Evolutionary conservation across 1,139 yeast genomes (phyloP), one percentile per base, ranked within the genome.

Genomic region (Meyerozyma guilliermondii): DNA sequence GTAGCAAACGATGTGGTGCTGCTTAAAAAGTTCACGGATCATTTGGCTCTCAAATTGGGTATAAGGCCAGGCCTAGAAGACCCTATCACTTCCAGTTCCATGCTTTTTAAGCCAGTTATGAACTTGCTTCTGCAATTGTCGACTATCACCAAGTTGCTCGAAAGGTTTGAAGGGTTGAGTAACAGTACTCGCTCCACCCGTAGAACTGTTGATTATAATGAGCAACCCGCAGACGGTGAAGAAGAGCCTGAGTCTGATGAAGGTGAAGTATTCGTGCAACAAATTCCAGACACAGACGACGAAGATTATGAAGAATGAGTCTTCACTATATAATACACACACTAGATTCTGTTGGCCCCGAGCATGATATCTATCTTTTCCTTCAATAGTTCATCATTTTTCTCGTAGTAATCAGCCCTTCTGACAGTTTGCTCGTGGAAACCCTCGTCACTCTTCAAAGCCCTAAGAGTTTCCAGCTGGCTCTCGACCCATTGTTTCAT

Each of bases 351-450:
- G 45, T 45, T 57, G 45, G 65, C 51, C 6, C 76, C 76, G 51
- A 88, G 68, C 53, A 89, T 73, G 42, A 88, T 68, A 50, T 86
- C 89, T 43, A 89, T 74, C 53, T 87, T 87, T 54, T 88, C 95
- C 51, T 78, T 77, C 44, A 89, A 70, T 55, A 86, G 67, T 38
- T 60, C 63, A 52, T 72, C 76, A 46, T 87, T 87, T 46, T 87
- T 88, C 38, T 80, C 78, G 64, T 88, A 91, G 62, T 85, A 89
- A 33, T 83, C 78, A 7, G 95, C 80, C 54, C 83, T 80, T 66
- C 98, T 80, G 3, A 88, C 96, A 26, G 80, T 71, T 59, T 92
- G 98, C 63, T 91, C 98, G 58, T 87, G 88, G 61, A 86, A 87
- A 8, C 94, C 89, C 53, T 87, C 91, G 60, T 91, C 97, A 48